Conservation (phyloP, 768 basidiomycete genomes). For the Obba rivulosa region DNA sequence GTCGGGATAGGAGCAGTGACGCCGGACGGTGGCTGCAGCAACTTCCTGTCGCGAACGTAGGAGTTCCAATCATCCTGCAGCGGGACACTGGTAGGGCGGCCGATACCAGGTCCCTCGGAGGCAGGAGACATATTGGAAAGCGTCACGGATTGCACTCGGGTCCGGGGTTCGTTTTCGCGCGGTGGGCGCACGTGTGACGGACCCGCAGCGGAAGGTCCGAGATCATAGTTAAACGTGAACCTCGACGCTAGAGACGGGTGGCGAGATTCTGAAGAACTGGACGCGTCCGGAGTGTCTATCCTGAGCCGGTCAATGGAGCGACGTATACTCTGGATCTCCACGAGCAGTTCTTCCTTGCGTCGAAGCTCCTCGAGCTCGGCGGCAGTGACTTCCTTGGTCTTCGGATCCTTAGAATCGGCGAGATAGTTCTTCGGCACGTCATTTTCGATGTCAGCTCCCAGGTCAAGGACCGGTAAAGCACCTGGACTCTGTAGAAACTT, state of each 20-base stretch:
- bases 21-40: slow-evolving; percentile 79
- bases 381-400: slow-evolving; percentile 22
- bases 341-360: slow-evolving; percentile 65
- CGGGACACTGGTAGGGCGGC: slow-evolving; percentile 70
- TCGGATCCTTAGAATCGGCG: slow-evolving; percentile 26
- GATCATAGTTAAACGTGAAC: slow-evolving; percentile 65
- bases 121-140: slow-evolving; percentile 37
- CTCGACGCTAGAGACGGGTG: slow-evolving; percentile 64
- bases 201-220: slow-evolving; percentile 41
- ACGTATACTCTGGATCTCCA: slow-evolving; percentile 76
- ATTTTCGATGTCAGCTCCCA: slow-evolving; percentile 68
- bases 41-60: slow-evolving; percentile 79
- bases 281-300: slow-evolving; percentile 60
- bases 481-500: slow-evolving; percentile 43
- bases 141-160: slow-evolving; percentile 71
- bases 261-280: slow-evolving; percentile 45
- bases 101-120: slow-evolving; percentile 46
- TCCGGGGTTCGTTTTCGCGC: slow-evolving; percentile 61
- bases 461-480: slow-evolving; percentile 65
- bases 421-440: slow-evolving; percentile 74
- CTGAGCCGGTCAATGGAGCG: slow-evolving; percentile 73
- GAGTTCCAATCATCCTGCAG: slow-evolving; percentile 79
- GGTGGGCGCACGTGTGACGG: slow-evolving; percentile 65
- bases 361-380: slow-evolving; percentile 53
- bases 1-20: slow-evolving; percentile 74